Percentiles rank a stretch among this genome's conserved stretches.
These are phyloP conservation scores for Fusarium sp. DNA, from an alignment of 2,329 filamentous ascomycete genomes.

Conservation along the genomic window DNA sequence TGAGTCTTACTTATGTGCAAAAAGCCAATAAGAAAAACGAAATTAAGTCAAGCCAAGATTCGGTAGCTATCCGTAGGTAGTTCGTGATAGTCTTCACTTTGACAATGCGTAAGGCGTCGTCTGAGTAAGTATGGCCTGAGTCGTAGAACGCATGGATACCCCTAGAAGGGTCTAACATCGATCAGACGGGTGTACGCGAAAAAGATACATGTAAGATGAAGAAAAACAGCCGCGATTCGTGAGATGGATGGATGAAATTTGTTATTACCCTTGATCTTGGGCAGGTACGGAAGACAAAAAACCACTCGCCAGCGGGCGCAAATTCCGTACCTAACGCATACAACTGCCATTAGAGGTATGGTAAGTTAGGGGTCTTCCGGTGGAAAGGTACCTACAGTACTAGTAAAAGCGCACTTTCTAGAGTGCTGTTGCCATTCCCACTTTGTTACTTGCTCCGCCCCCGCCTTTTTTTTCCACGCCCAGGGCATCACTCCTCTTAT, in stretches of 20 bases:
- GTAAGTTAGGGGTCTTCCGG: constrained; percentile 25
- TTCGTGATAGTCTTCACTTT: not conserved
- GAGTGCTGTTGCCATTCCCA: constrained; percentile 9
- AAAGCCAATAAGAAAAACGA: not conserved
- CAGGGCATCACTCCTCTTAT: constrained; percentile 21
- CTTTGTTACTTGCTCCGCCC: constrained; percentile 38
- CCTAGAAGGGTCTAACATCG: constrained; percentile 9
- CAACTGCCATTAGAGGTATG: constrained; percentile 35
- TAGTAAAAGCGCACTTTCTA: not conserved
- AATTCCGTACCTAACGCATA: constrained; percentile 21
- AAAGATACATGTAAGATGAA: constrained; percentile 13
- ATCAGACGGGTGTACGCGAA: constrained; percentile 27
- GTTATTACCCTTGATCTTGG: constrained; percentile 11
- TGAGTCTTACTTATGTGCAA: constrained; percentile 1
- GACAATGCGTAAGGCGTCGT: not conserved
- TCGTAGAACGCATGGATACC: constrained; percentile 12
- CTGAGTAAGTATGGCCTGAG: constrained; percentile 23
- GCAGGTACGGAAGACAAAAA: constrained; percentile 20
- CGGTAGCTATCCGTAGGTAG: not conserved
- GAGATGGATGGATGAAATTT: constrained; percentile 15
- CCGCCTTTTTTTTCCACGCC: constrained; percentile 40
- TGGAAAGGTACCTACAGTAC: constrained; percentile 14
- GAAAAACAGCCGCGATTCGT: constrained; percentile 24
- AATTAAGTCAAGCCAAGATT: not conserved
- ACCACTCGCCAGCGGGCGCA: constrained; percentile 30